These are phyloP conservation scores for Sisymbrium irio DNA, from an alignment of 345 rosid species.

Conservation along the genomic window DNA sequence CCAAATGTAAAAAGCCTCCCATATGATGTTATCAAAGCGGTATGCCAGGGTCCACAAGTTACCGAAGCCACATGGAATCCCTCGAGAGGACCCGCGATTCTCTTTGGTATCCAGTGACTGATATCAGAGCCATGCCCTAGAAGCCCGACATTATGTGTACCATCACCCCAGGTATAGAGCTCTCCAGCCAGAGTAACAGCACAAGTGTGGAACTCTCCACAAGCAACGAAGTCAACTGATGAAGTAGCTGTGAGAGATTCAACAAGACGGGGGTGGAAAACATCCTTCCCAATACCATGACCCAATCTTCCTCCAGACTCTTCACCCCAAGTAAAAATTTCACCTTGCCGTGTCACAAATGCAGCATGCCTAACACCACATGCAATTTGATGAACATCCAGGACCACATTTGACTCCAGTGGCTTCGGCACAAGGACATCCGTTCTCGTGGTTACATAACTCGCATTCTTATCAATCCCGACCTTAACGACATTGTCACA, in stretches of 20 bases:
- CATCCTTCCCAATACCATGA: constrained; percentile 84
- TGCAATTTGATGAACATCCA: constrained; percentile 90
- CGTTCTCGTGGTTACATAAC: constrained; percentile 61
- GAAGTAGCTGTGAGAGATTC: constrained; percentile 66
- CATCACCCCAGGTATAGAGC: constrained; percentile 95
- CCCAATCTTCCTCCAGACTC: constrained; percentile 97
- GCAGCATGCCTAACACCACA: constrained; percentile 95
- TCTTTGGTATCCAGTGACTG: constrained; percentile 98
- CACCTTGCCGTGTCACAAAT: constrained; percentile 89
- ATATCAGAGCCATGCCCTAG: constrained; percentile 89
- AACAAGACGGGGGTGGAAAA: constrained; percentile 69
- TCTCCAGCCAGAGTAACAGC: constrained; percentile 92
- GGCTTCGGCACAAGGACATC: constrained; percentile 88
- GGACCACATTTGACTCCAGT: constrained; percentile 75
- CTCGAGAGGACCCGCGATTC: constrained; percentile 85
- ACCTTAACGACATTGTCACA: constrained; percentile 73
- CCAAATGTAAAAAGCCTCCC: constrained; percentile 97
- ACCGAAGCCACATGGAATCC: constrained; percentile 89
- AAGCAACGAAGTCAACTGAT: constrained; percentile 75
- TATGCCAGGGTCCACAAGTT: constrained; percentile 97
- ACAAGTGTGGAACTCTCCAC: constrained; percentile 97
- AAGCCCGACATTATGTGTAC: constrained; percentile 90
- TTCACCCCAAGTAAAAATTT: constrained; percentile 97
- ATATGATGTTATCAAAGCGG: constrained; percentile 73
- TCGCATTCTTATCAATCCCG: constrained; percentile 67